A percentile compares a stretch with the other conserved stretches of the same genome.
These are phyloP conservation scores for Uronychia setigera DNA, from an alignment of 73 alveolate species.

Conservation along the genomic window DNA sequence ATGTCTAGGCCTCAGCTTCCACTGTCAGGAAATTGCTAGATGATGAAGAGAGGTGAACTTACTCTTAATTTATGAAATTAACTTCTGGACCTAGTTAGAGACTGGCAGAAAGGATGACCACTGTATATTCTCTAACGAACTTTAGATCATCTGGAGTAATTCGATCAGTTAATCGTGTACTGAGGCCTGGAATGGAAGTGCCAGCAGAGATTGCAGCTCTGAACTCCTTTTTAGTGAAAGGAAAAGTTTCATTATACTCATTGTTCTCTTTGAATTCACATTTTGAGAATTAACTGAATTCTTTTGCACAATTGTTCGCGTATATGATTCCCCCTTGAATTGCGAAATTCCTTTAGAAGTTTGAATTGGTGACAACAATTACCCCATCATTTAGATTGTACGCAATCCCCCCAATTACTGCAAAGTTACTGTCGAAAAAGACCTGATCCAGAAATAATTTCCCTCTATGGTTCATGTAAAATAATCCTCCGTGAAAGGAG, in stretches of 20 bases:
- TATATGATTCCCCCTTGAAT: not conserved
- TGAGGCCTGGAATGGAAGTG: not conserved
- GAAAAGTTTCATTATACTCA: not conserved
- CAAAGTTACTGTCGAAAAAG: not conserved
- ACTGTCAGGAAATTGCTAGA: not conserved
- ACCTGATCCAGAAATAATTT: not conserved
- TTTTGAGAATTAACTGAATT: not conserved
- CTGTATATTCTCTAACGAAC: not conserved
- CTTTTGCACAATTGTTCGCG: not conserved
- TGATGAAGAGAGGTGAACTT: no score
- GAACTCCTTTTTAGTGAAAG: not conserved
- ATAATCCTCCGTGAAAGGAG: not conserved
- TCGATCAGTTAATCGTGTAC: not conserved
- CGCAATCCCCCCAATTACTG: slow-evolving; percentile 1
- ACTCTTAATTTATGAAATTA: not conserved
- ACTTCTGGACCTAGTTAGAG: not conserved
- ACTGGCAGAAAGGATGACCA: not conserved
- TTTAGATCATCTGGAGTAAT: not conserved
- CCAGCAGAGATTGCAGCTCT: not conserved
- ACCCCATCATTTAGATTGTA: not conserved
- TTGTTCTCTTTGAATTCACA: not conserved
- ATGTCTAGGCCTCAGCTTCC: not conserved
- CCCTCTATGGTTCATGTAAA: not conserved
- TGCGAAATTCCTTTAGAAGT: not conserved
- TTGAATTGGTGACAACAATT: not conserved